These are phyloP conservation scores for Aspergillus bertholletiae DNA, from an alignment of 495 filamentous ascomycete species.

Conservation along the genomic window DNA sequence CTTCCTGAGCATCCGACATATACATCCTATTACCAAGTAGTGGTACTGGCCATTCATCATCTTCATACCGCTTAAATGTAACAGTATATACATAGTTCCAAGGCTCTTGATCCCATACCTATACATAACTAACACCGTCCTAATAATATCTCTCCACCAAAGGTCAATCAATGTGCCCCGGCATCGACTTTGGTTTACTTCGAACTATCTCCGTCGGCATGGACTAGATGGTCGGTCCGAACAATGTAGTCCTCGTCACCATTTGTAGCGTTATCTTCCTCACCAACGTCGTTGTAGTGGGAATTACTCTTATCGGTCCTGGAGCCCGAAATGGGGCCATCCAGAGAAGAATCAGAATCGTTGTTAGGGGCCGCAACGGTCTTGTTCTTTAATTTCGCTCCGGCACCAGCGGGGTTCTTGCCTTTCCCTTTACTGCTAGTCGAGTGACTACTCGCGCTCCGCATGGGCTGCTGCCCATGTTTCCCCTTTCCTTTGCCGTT, in stretches of 20 bases:
- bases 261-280: slow-evolving; percentile 36
- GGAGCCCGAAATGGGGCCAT: slow-evolving; percentile 18
- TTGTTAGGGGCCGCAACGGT: slow-evolving; percentile 15
- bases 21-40: no score
- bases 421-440: slow-evolving; percentile 38
- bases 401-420: slow-evolving; percentile 19
- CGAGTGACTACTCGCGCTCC: slow-evolving; percentile 27
- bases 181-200: neutral
- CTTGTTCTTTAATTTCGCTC: slow-evolving; percentile 55
- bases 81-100: slow-evolving; percentile 4
- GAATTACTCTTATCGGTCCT: slow-evolving; percentile 1
- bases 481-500: slow-evolving; percentile 37
- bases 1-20: no score
- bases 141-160: neutral
- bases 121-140: neutral
- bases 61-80: neutral
- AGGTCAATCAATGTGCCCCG: neutral
- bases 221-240: slow-evolving; percentile 37
- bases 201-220: slow-evolving; percentile 13
- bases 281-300: slow-evolving; percentile 24
- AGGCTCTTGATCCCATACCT: neutral
- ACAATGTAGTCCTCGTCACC: slow-evolving; percentile 51
- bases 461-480: slow-evolving; percentile 23
- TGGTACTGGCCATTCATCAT: neutral
- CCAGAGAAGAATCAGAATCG: slow-evolving; percentile 39